Base-by-base conservation (phyloP, 129 eudicot species). In the Saposhnikovia divaricata region DNA sequence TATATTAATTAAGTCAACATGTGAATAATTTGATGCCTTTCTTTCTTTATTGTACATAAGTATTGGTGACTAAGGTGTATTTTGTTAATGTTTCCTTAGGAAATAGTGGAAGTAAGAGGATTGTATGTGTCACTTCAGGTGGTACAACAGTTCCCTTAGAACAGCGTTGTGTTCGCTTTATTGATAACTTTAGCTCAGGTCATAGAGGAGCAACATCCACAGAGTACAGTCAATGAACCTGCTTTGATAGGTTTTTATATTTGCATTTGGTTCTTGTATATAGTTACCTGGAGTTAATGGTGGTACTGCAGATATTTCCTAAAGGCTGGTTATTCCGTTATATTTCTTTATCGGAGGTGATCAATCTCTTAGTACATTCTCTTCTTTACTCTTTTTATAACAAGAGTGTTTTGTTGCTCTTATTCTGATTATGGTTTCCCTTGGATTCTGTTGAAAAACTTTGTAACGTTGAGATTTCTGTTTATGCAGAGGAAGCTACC, bases 151-250 rank as follows among this genome's bases (percentile, higher is more conserved):
- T 96, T 80, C 98, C 99, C 21, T 81, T 96, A 84, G 99, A 96
- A 86, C 92, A 89, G 78, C 88, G 98, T 7, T 96, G 99, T 82
- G 99, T 96, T 72, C 99, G 99, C 77, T 92, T 89, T 85, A 96
- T 96, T 79, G 99, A 96, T 82, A 96, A 96, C 84, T 96, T 96
- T 81, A 90, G 97, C 82, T 96, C 99, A 31, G 99, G 99, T 77
- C 97, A 92, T 80, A 89, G 99, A 89, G 99, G 99, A 86, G 94
- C 99, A 76, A 86, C 99, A 37, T 96, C 99, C 78, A 89, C 98
- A 44, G 99, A 96, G 99, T 96, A 96, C 43, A 78, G 16, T 21
- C 42, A 74, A 74, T 6, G 34, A 61, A 80, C 43, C 38, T 68
- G 80, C 75, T 27, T 69, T 43, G 43, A 6, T 40, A 44, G 59